These are phyloP conservation scores for Inga laurina DNA, from an alignment of 306 rosid genomes.

Conservation along the genomic window DNA sequence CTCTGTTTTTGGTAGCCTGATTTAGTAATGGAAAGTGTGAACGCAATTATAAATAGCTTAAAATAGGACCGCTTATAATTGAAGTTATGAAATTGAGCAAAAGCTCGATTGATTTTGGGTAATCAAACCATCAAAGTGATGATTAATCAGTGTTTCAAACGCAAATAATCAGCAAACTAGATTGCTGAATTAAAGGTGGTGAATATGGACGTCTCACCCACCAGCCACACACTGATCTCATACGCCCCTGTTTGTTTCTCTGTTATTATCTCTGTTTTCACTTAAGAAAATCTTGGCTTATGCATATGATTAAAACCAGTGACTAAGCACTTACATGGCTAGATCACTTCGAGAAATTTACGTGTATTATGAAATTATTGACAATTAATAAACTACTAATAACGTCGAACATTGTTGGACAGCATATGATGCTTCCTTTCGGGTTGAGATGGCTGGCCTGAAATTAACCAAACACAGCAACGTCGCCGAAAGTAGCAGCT, in stretches of 20 bases:
- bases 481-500: constrained; percentile 7
- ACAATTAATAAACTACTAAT: neutral
- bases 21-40: constrained; percentile 29
- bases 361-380: neutral
- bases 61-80: constrained; percentile 2
- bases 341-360: neutral
- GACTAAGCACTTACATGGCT: neutral
- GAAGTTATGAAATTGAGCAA: constrained; percentile 12
- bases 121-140: constrained; percentile 10
- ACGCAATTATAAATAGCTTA: neutral
- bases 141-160: constrained; percentile 2
- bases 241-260: constrained; percentile 2
- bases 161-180: neutral
- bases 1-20: constrained; percentile 60
- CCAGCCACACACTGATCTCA: constrained; percentile 27
- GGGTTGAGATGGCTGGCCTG: constrained; percentile 12
- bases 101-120: constrained; percentile 7
- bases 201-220: neutral
- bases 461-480: constrained; percentile 10
- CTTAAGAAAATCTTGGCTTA: neutral
- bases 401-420: constrained; percentile 12
- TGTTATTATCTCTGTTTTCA: neutral
- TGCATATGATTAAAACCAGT: too few species aligned
- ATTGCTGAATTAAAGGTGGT: neutral
- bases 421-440: constrained; percentile 23